These are phyloP conservation scores for Candida ponderosae DNA, from an alignment of 805 yeast species.

Conservation along the genomic window DNA sequence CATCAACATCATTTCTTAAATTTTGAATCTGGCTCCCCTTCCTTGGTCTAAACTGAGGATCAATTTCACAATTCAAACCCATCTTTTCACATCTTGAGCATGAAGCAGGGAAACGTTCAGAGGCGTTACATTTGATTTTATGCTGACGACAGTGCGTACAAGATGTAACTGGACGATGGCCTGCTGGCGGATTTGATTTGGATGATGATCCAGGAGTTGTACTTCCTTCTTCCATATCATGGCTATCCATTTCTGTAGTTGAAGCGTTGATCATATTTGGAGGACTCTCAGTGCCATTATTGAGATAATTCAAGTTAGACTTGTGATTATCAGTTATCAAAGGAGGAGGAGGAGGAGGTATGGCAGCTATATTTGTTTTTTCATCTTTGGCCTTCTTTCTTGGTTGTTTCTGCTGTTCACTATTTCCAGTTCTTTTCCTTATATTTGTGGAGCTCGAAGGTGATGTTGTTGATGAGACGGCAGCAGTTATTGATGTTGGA, in stretches of 20 bases:
- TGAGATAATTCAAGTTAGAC: too few relatives aligned
- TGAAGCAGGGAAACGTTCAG: slow-evolving; percentile 71
- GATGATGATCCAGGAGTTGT: too few relatives aligned
- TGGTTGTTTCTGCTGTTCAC: not conserved
- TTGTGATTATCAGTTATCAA: too few relatives aligned
- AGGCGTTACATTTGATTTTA: slow-evolving; percentile 88
- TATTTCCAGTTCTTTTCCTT: too few relatives aligned
- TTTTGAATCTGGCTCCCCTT: slow-evolving; percentile 87
- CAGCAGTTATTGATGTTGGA: too few relatives aligned
- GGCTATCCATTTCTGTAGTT: too few relatives aligned
- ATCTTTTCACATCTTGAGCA: slow-evolving; percentile 79
- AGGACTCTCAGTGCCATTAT: too few relatives aligned
- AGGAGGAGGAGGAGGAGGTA: slow-evolving; percentile 1
- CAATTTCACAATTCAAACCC: slow-evolving; percentile 78
- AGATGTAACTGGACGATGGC: slow-evolving; percentile 84
- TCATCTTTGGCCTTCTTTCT: not conserved
- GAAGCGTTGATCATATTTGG: too few relatives aligned
- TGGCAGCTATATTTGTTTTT: too few relatives aligned
- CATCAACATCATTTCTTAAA: slow-evolving; percentile 78
- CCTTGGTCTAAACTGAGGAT: slow-evolving; percentile 85
- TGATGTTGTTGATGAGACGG: too few relatives aligned
- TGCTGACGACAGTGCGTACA: slow-evolving; percentile 95
- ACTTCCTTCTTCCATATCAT: too few relatives aligned
- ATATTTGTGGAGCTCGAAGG: too few relatives aligned
- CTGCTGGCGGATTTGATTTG: slow-evolving; percentile 21